Base-by-base conservation (phyloP, 140 eudicot genomes). In the Stevia rebaudiana region DNA sequence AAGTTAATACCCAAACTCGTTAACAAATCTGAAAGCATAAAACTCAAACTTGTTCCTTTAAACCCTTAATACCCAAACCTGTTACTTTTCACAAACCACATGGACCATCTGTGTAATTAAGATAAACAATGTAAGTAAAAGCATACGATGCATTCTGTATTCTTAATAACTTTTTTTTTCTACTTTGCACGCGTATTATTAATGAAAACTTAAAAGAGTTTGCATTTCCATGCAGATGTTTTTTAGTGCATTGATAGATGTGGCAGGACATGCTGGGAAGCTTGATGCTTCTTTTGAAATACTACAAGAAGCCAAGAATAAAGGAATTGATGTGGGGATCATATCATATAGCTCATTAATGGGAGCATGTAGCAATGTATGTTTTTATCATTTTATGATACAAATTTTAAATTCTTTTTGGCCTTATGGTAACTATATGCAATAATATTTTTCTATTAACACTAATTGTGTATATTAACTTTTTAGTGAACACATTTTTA, bases 321-420 rank as follows among this genome's bases (percentile, higher is more conserved):
- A 68, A 44, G 95, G 95, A 57, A 70, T 85, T 67, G 78, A 80
- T 33, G 83, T 84, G 51, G 99, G 99, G 71, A 76, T 79, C 53
- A 61, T 88, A 61, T 75, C 95, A 53, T 88, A 92, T 66, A 88
- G 97, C 74, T 92, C 99, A 36, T 53, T 92, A 77, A 92, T 92
- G 99, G 99, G 99, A 68, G 99, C 99, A 13, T 92, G 99, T 72
- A 69, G 99, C 82, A 88, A 85, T 67, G 99, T 92, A 92, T 65
- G 89, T 71, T 65, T 67, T 13, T 13, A 57, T 22, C 40, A 4
- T 66, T 23, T n/a, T n/a, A n/a, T n/a, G n/a, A n/a, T n/a, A n/a
- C n/a, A 15, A 42, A 57, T 5, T 24, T 46, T 22, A 12, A 33
- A 31, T 51, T 63, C 47, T 10, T 13, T 62, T 51, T 17, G 28